These are phyloP conservation scores for Furcasterigmium sp. DNA, from an alignment of 2,329 filamentous ascomycete genomes.

Conservation along the genomic window DNA sequence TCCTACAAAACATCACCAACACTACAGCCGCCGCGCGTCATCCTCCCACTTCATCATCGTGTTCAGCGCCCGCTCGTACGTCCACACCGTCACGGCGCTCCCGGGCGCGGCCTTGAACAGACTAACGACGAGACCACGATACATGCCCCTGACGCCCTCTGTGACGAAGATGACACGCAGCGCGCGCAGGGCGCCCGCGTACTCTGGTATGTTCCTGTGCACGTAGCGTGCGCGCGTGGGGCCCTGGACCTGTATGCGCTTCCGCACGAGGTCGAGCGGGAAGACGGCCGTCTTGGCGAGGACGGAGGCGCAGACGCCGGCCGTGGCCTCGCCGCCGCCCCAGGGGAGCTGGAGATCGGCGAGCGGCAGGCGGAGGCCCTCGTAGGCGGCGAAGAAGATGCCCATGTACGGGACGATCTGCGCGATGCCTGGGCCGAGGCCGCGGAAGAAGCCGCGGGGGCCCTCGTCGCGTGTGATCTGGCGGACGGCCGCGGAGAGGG, in stretches of 20 bases:
- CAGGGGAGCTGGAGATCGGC: conserved; percentile 53
- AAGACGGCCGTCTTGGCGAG: conserved; percentile 87
- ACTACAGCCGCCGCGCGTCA: neutral
- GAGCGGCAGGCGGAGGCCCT: conserved; percentile 62
- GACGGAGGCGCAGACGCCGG: conserved; percentile 75
- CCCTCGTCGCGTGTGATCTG: conserved; percentile 78
- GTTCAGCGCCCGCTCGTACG: conserved; percentile 73
- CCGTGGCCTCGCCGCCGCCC: conserved; percentile 76
- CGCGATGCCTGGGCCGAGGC: conserved; percentile 71
- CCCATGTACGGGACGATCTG: conserved; percentile 98
- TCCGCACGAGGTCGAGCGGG: conserved; percentile 86
- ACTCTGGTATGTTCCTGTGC: conserved; percentile 83
- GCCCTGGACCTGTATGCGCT: conserved; percentile 91
- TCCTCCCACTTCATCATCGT: conserved; percentile 41
- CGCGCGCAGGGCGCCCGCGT: conserved; percentile 61
- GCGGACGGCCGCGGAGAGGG: conserved; percentile 60
- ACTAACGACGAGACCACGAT: conserved; percentile 82
- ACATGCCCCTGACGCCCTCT: conserved; percentile 77
- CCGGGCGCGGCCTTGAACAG: conserved; percentile 91
- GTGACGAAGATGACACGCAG: conserved; percentile 61
- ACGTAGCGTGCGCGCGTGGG: conserved; percentile 76
- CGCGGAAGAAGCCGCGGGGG: conserved; percentile 76
- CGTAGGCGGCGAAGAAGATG: conserved; percentile 88
- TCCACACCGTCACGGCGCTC: conserved; percentile 91
- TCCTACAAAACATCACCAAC: neutral